Conservation (phyloP, 768 basidiomycete genomes). For the Tylopilus felleus region DNA sequence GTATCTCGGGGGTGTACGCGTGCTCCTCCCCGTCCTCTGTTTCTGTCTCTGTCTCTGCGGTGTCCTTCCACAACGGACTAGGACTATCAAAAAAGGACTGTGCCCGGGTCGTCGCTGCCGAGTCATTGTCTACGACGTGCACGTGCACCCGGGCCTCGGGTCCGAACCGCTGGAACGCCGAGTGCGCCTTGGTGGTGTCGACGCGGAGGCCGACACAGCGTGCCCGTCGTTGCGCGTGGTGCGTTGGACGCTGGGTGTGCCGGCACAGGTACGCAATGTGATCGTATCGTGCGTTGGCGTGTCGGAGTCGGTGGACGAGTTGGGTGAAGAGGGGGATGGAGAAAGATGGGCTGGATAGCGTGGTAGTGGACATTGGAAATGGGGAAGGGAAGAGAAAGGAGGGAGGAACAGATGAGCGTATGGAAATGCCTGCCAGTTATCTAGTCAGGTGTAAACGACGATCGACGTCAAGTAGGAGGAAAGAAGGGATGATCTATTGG, state of each 20-base stretch:
- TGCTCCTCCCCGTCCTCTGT: background rate
- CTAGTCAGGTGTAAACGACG: background rate
- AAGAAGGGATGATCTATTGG: background rate
- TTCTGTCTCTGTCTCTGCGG: background rate
- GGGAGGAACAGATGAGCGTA: background rate
- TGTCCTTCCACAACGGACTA: background rate
- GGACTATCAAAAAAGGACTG: background rate
- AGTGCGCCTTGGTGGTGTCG: constrained; percentile 39
- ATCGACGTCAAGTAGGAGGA: background rate
- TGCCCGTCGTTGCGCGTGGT: constrained; percentile 51
- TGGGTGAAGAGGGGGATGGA: constrained; percentile 29
- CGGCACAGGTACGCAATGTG: constrained; percentile 40
- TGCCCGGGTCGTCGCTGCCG: constrained; percentile 9
- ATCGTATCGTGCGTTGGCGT: constrained; percentile 42
- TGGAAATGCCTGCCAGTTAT: background rate
- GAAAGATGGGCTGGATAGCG: constrained; percentile 15
- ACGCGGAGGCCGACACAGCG: constrained; percentile 41
- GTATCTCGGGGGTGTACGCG: background rate
- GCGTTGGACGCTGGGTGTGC: constrained; percentile 32
- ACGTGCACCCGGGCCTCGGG: constrained; percentile 23
- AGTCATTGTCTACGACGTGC: constrained; percentile 39
- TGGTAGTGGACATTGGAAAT: background rate
- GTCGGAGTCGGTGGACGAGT: constrained; percentile 40
- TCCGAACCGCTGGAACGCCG: constrained; percentile 23
- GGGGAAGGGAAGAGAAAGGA: background rate